Conservation (phyloP, 2,329 filamentous ascomycete genomes). For the Cladophialophora carrionii region DNA sequence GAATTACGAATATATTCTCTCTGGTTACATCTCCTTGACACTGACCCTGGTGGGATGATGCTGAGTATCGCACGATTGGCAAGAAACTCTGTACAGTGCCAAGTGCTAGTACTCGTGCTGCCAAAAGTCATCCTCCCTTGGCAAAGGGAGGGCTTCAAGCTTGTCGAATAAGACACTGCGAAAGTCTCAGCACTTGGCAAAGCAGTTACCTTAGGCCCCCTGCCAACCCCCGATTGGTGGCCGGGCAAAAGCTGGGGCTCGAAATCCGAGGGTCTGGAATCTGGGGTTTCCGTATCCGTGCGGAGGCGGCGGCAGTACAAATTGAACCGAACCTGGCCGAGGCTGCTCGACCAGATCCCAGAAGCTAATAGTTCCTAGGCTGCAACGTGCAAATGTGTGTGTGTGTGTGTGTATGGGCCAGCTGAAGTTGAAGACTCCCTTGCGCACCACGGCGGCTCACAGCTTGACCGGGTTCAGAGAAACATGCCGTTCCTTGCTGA, state of each 20-base stretch:
- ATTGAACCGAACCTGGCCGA: not conserved
- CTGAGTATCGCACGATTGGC: not conserved
- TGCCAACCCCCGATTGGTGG: no score
- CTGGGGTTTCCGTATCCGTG: not conserved
- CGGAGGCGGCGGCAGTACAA: not conserved
- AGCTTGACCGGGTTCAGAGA: not conserved
- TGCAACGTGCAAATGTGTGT: not conserved
- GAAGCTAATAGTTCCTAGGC: not conserved
- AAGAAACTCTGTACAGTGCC: not conserved
- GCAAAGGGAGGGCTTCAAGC: no score
- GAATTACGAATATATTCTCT: not conserved
- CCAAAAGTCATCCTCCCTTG: no score
- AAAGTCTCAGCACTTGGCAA: not conserved
- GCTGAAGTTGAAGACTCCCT: not conserved
- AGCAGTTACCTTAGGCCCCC: not conserved
- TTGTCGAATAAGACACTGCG: no score
- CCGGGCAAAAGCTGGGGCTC: no score
- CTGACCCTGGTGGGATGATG: not conserved
- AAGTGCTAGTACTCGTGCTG: not conserved
- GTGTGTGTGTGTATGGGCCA: not conserved
- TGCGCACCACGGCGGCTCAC: not conserved
- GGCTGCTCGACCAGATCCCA: not conserved
- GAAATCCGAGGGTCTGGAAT: not conserved
- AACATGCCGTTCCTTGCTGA: conserved; percentile 34
- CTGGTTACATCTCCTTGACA: not conserved